phyloP scores from a whole-genome alignment of 2,329 filamentous ascomycete species.

The Sporothrix schenckii region DNA sequence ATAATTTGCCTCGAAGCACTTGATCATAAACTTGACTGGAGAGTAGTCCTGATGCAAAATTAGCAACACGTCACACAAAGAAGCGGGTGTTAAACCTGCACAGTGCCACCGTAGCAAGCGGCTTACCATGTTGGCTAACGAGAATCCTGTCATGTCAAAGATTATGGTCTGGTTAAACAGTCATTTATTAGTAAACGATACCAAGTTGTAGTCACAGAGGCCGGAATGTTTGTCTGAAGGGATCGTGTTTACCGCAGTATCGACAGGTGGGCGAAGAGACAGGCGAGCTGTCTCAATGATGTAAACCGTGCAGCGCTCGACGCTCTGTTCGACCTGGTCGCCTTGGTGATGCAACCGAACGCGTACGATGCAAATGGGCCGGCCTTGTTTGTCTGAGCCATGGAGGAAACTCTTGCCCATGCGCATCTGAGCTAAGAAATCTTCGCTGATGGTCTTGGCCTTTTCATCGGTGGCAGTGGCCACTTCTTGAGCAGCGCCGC shows the following conservation, averaged over 20 bases:
- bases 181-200: neutral
- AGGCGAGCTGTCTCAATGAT: conserved; percentile 93
- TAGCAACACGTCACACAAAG: neutral
- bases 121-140: conserved; percentile 86
- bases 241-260: conserved; percentile 78
- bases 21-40: conserved; percentile 98
- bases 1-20: conserved; percentile 98
- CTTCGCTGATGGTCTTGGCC: conserved; percentile 68
- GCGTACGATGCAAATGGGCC: conserved; percentile 84
- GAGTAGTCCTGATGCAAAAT: conserved; percentile 70
- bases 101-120: too few relatives aligned
- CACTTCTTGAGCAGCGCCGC: conserved; percentile 63
- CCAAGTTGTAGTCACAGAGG: neutral
- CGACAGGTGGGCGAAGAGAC: conserved; percentile 75
- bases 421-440: conserved; percentile 81
- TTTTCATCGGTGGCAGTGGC: conserved; percentile 56
- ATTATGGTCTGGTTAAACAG: conserved; percentile 70
- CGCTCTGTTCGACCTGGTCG: conserved; percentile 77
- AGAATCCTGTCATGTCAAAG: conserved; percentile 95
- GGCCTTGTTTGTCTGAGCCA: conserved; percentile 78
- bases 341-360: conserved; percentile 79
- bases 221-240: conserved; percentile 13
- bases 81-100: neutral
- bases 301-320: conserved; percentile 91
- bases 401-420: conserved; percentile 94